phyloP scores from a whole-genome alignment of 352 stramenopile genomes.

The Globisporangium takayamanum region DNA sequence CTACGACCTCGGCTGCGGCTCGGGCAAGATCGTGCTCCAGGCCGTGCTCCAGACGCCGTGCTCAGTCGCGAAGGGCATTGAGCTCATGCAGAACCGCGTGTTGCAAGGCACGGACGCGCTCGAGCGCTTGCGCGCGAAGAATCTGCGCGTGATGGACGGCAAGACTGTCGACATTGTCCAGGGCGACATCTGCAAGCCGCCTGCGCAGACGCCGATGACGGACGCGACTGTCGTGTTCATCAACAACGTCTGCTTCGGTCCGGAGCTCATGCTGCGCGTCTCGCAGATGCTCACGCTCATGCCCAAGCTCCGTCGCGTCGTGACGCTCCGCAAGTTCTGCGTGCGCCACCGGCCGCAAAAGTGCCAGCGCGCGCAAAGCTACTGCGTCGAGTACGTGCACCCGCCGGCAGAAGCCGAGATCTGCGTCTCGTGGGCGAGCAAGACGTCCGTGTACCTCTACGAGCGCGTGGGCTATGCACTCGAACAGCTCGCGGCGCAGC shows the following conservation, averaged over 20 bases:
- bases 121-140: slow-evolving; percentile 32
- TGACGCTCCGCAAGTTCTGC: slow-evolving; percentile 78
- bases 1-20: slow-evolving; percentile 78
- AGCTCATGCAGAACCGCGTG: slow-evolving; percentile 84
- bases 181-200: slow-evolving; percentile 66
- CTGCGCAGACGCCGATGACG: slow-evolving; percentile 40
- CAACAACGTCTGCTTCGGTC: slow-evolving; percentile 83
- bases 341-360: slow-evolving; percentile 63
- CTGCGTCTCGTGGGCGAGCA: slow-evolving; percentile 73
- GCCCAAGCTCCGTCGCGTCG: slow-evolving; percentile 51
- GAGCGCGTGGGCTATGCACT: slow-evolving; percentile 45
- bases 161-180: slow-evolving; percentile 65
- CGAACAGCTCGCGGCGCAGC: slow-evolving; percentile 25
- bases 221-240: slow-evolving; percentile 83
- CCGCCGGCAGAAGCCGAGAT: slow-evolving; percentile 63
- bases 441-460: slow-evolving; percentile 74
- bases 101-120: slow-evolving; percentile 49
- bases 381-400: slow-evolving; percentile 65
- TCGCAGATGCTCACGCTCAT: slow-evolving; percentile 56
- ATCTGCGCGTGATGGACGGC: slow-evolving; percentile 28
- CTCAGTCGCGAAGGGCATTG: slow-evolving; percentile 59
- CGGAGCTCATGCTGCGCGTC: slow-evolving; percentile 68
- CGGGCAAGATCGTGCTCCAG: slow-evolving; percentile 76
- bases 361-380: slow-evolving; percentile 45
- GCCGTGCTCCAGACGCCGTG: slow-evolving; percentile 65